Evolutionary conservation across 2,329 filamentous ascomycete genomes (phyloP).

Genomic region (Hymenotorrendiella dingleyae): DNA sequence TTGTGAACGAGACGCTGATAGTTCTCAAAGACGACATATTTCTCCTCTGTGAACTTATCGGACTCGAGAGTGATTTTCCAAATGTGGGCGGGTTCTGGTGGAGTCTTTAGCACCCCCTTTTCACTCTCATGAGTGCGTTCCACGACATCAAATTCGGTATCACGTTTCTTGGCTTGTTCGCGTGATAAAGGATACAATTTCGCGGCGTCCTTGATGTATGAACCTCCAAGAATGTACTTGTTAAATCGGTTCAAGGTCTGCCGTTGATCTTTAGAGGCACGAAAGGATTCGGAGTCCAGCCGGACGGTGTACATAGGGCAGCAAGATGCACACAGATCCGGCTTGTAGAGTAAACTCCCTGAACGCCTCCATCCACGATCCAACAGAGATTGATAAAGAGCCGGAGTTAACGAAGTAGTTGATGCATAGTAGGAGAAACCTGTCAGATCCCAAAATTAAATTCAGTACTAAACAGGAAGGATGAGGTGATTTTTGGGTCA

Average conservation of each 20-base stretch:
- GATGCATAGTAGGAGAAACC: conserved; percentile 69
- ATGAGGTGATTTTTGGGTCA: conserved; percentile 6
- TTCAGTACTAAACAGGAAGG: conserved; percentile 2
- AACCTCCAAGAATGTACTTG: conserved; percentile 60
- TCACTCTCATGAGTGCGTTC: conserved; percentile 68
- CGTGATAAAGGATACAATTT: conserved; percentile 61
- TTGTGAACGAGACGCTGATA: conserved; percentile 71
- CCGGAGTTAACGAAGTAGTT: conserved; percentile 53
- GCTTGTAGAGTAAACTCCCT: conserved; percentile 66
- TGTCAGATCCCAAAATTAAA: conserved; percentile 33
- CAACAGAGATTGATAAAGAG: conserved; percentile 66
- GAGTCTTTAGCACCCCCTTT: conserved; percentile 36
- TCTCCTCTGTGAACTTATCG: conserved; percentile 68
- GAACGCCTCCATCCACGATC: conserved; percentile 76
- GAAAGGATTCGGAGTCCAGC: conserved; percentile 60
- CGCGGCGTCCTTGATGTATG: conserved; percentile 59
- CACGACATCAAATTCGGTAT: conserved; percentile 61
- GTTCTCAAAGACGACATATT: conserved; percentile 65
- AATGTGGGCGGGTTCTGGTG: conserved; percentile 59
- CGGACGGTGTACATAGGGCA: conserved; percentile 88
- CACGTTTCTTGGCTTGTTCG: conserved; percentile 56
- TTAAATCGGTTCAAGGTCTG: conserved; percentile 75
- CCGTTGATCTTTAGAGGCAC: conserved; percentile 64
- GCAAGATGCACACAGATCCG: conserved; percentile 72
- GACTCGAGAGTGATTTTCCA: conserved; percentile 66